phyloP scores from a whole-genome alignment of 805 yeast species.

The Cyberlindnera amylophila region DNA sequence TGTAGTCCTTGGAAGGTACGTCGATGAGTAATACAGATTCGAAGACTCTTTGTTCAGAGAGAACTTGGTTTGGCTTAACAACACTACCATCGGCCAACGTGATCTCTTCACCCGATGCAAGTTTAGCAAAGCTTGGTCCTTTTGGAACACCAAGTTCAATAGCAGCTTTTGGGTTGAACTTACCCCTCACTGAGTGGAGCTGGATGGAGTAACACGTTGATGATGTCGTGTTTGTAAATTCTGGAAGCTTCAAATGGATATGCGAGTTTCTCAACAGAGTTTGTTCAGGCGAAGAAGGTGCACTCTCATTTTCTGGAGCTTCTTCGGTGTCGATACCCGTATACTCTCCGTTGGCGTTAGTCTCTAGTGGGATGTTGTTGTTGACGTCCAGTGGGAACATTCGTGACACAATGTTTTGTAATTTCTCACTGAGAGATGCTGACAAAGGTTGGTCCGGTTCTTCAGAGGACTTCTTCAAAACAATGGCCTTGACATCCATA shows the following conservation, averaged over 20 bases:
- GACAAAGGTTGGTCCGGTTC: constrained; percentile 8
- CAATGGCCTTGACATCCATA: constrained; percentile 24
- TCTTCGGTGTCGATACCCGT: constrained; percentile 10
- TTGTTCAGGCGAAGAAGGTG: constrained; percentile 29
- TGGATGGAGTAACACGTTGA: constrained; percentile 68
- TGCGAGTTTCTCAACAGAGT: constrained; percentile 31
- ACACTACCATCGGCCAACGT: constrained; percentile 53
- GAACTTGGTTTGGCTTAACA: constrained; percentile 66
- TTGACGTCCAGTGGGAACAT: constrained; percentile 56
- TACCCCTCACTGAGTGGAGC: constrained; percentile 69
- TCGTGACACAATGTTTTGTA: constrained; percentile 34
- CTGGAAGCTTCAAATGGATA: constrained; percentile 36
- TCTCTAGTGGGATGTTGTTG: constrained; percentile 34
- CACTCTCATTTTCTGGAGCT: neutral
- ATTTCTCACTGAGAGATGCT: constrained; percentile 1
- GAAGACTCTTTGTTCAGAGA: constrained; percentile 57
- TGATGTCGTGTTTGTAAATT: constrained; percentile 12
- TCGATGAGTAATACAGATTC: constrained; percentile 67
- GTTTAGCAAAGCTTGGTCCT: constrained; percentile 52
- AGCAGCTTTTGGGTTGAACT: constrained; percentile 66
- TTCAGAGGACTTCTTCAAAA: constrained; percentile 2
- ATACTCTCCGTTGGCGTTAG: constrained; percentile 19
- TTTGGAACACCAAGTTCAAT: constrained; percentile 62
- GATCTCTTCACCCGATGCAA: constrained; percentile 60
- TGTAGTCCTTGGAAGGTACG: constrained; percentile 54